A percentile compares a stretch with the other conserved stretches of the same genome.
These are phyloP conservation scores for Kingdonia uniflora DNA, from an alignment of 164 flowering plant species.

Conservation along the genomic window DNA sequence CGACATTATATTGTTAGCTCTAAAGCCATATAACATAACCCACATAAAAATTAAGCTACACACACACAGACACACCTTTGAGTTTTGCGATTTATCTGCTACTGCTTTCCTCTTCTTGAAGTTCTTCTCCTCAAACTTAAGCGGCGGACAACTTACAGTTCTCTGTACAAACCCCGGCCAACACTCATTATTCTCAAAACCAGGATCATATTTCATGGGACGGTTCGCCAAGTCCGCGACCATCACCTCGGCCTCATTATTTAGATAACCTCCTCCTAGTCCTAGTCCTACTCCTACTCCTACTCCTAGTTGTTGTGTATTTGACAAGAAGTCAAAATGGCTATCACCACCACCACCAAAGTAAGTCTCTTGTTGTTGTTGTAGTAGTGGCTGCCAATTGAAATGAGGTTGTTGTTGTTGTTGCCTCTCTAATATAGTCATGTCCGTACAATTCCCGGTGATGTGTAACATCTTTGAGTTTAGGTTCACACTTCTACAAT, in stretches of 20 bases:
- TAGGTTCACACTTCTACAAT: no score
- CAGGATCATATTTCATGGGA: slow-evolving; percentile 38
- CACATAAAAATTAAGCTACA: no score
- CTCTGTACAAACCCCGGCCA: slow-evolving; percentile 24
- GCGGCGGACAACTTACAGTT: slow-evolving; percentile 40
- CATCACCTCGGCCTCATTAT: slow-evolving; percentile 16
- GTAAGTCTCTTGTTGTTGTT: slow-evolving; percentile 14
- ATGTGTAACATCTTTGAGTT: slow-evolving; percentile 57
- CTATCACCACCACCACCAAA: slow-evolving; percentile 14
- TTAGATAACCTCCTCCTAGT: slow-evolving; percentile 12
- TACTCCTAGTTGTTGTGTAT: neutral
- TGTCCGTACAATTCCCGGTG: slow-evolving; percentile 26
- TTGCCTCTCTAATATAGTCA: slow-evolving; percentile 54
- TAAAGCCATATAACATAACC: no score
- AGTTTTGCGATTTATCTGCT: slow-evolving; percentile 27
- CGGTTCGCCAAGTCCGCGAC: slow-evolving; percentile 18
- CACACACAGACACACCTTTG: slow-evolving; percentile 40
- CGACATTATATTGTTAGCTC: no score
- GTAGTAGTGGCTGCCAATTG: slow-evolving; percentile 38
- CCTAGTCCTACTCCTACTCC: no score
- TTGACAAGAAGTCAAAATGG: slow-evolving; percentile 23
- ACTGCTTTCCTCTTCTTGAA: slow-evolving; percentile 64
- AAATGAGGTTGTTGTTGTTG: slow-evolving; percentile 53
- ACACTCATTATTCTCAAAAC: slow-evolving; percentile 22
- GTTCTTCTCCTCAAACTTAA: slow-evolving; percentile 26